A percentile compares a stretch with the other conserved stretches of the same genome.
phyloP scores from a whole-genome alignment of 306 rosid species.

The Casuarina cunninghamiana region DNA sequence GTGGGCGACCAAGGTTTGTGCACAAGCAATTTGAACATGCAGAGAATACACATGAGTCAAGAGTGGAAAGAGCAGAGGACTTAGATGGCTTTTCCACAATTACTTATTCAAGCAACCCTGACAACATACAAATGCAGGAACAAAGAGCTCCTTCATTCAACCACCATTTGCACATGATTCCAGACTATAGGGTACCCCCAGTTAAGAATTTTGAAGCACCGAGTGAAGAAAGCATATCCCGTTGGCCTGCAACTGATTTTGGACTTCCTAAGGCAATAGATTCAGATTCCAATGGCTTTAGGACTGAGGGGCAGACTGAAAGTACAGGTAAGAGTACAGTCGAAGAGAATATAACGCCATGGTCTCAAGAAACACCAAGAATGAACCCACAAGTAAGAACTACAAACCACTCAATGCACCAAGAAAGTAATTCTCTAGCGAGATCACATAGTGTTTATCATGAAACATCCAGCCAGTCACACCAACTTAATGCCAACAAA shows the following conservation, averaged over 20 bases:
- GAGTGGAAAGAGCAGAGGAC: slow-evolving; percentile 30
- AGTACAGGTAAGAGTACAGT: slow-evolving; percentile 27
- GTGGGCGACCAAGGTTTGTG: slow-evolving; percentile 41
- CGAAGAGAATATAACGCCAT: slow-evolving; percentile 32
- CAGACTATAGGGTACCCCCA: slow-evolving; percentile 34
- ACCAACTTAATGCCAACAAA: slow-evolving; percentile 35
- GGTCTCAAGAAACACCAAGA: slow-evolving; percentile 38
- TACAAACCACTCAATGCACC: slow-evolving; percentile 36
- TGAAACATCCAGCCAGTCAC: slow-evolving; percentile 31
- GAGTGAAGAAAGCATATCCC: slow-evolving; percentile 50
- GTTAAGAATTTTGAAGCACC: slow-evolving; percentile 42
- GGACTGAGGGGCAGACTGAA: slow-evolving; percentile 34
- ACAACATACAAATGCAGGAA: slow-evolving; percentile 35
- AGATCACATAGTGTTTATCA: slow-evolving; percentile 25
- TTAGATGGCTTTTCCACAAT: slow-evolving; percentile 38
- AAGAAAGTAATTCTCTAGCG: slow-evolving; percentile 31
- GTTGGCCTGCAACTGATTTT: slow-evolving; percentile 48
- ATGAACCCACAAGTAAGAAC: slow-evolving; percentile 37
- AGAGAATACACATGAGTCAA: slow-evolving; percentile 33
- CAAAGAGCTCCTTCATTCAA: slow-evolving; percentile 41
- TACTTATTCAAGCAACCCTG: slow-evolving; percentile 41
- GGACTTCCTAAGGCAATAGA: slow-evolving; percentile 33
- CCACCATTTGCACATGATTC: slow-evolving; percentile 30
- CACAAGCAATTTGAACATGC: slow-evolving; percentile 25
- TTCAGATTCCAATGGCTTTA: slow-evolving; percentile 30